A percentile compares a stretch with the other conserved stretches of the same genome.
Evolutionary conservation across 2,329 filamentous ascomycete genomes (phyloP).

Genomic region (Gaeumannomyces tritici): DNA sequence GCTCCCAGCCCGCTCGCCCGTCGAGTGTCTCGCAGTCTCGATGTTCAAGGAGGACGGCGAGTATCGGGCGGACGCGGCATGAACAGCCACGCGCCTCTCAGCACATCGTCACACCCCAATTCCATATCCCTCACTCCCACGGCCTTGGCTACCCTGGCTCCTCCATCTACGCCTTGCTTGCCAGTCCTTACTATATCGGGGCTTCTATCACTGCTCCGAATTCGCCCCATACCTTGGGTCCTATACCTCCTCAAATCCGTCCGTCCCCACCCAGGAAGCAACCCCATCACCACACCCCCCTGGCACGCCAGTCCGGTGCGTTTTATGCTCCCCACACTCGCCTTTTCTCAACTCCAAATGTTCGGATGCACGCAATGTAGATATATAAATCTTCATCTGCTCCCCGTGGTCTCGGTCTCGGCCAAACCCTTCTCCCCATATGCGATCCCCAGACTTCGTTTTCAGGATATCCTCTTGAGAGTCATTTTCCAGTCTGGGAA

Average conservation of each 20-base stretch:
- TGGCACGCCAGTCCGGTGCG: neutral
- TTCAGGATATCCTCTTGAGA: slow-evolving; percentile 12
- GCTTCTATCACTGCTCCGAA: neutral
- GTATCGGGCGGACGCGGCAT: slow-evolving; percentile 10
- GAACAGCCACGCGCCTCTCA: slow-evolving; percentile 11
- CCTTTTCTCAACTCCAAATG: slow-evolving; percentile 18
- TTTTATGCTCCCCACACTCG: slow-evolving; percentile 3
- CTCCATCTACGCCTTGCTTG: slow-evolving; percentile 10
- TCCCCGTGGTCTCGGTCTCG: slow-evolving; percentile 21
- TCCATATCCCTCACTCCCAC: slow-evolving; percentile 8
- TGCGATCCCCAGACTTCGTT: neutral
- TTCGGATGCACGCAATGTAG: slow-evolving; percentile 24
- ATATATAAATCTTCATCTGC: slow-evolving; percentile 28
- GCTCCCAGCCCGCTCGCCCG: neutral
- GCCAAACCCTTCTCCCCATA: slow-evolving; percentile 7
- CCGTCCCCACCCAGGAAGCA: neutral
- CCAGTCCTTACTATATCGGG: slow-evolving; percentile 6
- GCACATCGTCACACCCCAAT: slow-evolving; percentile 6
- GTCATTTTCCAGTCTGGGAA: slow-evolving; percentile 2
- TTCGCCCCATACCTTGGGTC: neutral
- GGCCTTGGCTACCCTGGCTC: slow-evolving; percentile 10
- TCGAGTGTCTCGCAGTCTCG: neutral
- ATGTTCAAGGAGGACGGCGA: neutral
- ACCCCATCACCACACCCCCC: neutral
- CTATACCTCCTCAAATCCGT: neutral